Evolutionary conservation across 768 basidiomycete species (phyloP).

Genomic region (Coprinopsis marcescibilis): DNA sequence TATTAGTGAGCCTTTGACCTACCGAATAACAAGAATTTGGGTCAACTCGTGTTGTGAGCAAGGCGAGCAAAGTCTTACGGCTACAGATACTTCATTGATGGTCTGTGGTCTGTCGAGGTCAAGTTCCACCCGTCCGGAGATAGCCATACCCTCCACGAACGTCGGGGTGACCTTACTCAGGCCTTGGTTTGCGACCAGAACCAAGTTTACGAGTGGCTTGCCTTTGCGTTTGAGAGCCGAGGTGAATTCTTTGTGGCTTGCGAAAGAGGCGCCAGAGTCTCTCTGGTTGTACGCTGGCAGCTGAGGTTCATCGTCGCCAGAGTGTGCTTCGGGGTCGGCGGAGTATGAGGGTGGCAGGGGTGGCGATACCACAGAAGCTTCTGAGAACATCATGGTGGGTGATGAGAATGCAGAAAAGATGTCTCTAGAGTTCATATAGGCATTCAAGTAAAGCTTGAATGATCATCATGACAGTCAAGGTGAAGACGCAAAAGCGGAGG

Average conservation of each 20-base stretch:
- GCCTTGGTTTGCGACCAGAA: slow-evolving; percentile 37
- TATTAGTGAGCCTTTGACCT: slow-evolving; percentile 36
- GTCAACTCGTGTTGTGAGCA: neutral
- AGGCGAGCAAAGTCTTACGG: slow-evolving; percentile 28
- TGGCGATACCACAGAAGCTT: neutral
- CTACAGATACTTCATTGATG: slow-evolving; percentile 42
- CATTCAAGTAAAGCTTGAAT: no score
- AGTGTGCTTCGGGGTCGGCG: no score
- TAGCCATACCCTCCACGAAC: slow-evolving; percentile 27
- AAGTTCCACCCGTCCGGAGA: slow-evolving; percentile 31
- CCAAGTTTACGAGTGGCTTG: slow-evolving; percentile 43
- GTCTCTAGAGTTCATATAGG: no score
- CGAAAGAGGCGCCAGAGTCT: no score
- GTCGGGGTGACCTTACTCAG: slow-evolving; percentile 30
- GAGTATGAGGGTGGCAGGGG: neutral
- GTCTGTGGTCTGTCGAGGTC: slow-evolving; percentile 33
- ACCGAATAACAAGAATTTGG: no score
- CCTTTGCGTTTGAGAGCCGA: slow-evolving; percentile 23
- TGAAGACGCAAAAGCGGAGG: no score
- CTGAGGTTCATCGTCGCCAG: neutral
- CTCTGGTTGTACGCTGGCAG: neutral
- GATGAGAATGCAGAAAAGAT: neutral
- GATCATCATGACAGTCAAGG: no score
- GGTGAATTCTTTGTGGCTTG: slow-evolving; percentile 24
- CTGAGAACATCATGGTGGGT: neutral